phyloP scores from a whole-genome alignment of 257 asterid species.

The Solanum dulcamara region DNA sequence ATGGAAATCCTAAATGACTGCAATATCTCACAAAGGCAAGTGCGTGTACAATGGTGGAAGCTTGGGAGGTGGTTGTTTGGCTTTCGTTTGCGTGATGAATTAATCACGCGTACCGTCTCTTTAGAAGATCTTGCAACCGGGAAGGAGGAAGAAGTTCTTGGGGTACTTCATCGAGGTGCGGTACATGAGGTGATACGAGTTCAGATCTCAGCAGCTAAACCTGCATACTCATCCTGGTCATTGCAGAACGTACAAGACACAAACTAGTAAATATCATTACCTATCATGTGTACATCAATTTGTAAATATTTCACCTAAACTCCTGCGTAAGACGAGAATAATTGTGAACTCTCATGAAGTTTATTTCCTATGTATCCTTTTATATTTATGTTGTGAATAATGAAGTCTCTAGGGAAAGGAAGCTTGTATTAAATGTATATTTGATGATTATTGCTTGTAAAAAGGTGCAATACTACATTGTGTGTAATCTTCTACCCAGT shows the following conservation, averaged over 20 bases:
- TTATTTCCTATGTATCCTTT: background rate
- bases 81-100: slow-evolving; percentile 56
- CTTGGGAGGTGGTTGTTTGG: slow-evolving; percentile 79
- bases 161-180: slow-evolving; percentile 75
- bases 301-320: background rate
- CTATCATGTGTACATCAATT: background rate
- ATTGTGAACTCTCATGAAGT: background rate
- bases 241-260: slow-evolving; percentile 22
- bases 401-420: background rate
- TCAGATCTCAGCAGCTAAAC: slow-evolving; percentile 46
- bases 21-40: slow-evolving; percentile 51
- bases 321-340: background rate
- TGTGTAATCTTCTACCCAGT: background rate
- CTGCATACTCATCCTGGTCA: slow-evolving; percentile 40
- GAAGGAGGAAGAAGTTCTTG: slow-evolving; percentile 41
- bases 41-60: slow-evolving; percentile 83
- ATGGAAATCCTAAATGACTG: slow-evolving; percentile 31
- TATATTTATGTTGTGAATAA: background rate
- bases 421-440: background rate
- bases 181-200: slow-evolving; percentile 74
- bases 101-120: slow-evolving; percentile 30
- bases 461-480: background rate
- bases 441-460: background rate
- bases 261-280: background rate
- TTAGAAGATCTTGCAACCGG: slow-evolving; percentile 35